A percentile compares a stretch with the other conserved stretches of the same genome.
These are phyloP conservation scores for Calonectria fujianensis DNA, from an alignment of 2,329 filamentous ascomycete species.

Conservation along the genomic window DNA sequence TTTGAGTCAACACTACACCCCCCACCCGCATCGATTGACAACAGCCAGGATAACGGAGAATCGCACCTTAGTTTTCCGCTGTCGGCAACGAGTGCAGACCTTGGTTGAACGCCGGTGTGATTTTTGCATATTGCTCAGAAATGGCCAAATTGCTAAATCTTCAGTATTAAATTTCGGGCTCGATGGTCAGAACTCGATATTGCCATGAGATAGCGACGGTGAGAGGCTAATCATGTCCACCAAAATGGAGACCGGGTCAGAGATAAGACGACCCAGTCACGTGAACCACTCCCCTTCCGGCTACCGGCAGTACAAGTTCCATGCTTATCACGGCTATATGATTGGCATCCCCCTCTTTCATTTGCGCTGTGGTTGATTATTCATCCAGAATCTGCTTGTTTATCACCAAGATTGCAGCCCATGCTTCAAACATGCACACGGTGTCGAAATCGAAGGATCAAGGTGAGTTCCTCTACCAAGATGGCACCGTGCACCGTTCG, in stretches of 20 bases:
- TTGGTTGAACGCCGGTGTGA: conserved; percentile 19
- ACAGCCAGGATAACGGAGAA: background rate
- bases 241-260: background rate
- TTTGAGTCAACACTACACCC: background rate
- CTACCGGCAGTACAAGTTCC: background rate
- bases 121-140: background rate
- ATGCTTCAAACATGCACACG: conserved; percentile 24
- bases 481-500: background rate
- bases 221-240: background rate
- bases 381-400: background rate
- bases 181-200: background rate
- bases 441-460: conserved; percentile 20
- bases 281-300: background rate
- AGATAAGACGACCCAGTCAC: conserved; percentile 11
- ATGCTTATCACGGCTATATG: conserved; percentile 2
- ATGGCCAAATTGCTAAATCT: background rate
- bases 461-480: background rate
- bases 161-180: background rate
- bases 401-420: background rate
- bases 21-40: background rate
- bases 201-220: background rate
- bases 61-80: conserved; percentile 19
- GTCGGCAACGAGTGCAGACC: conserved; percentile 11
- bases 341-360: conserved; percentile 11
- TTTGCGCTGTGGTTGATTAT: conserved; percentile 10